Evolutionary conservation across 257 asterid species (phyloP), one percentile per base, ranked within the genome.

Genomic region (Forsythia suspensa): DNA sequence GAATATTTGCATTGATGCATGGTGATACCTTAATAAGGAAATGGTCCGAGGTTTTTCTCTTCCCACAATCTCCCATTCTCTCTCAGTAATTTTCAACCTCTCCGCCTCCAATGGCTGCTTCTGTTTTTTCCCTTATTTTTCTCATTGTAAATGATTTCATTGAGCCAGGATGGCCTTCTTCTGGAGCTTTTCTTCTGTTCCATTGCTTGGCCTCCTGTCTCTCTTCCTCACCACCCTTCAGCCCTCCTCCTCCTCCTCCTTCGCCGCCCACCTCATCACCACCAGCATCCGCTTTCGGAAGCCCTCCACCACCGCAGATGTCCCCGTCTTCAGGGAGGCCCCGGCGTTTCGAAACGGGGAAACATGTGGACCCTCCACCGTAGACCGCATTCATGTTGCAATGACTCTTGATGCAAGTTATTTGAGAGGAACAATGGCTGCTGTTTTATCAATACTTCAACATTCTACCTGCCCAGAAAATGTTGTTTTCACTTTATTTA

Each of bases 321-420:
- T 70, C 41, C 78, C 83, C 2, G 24, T 76, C 21, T 92, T 92
- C 79, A 92, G 84, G 8, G 97, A 92, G 71, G 97, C 97, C 48
- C 95, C 91, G 5, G 92, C 90, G 15, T 90, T 92, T 59, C 89
- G 85, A 29, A 92, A 92, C 51, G 92, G 91, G 3, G 88, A 75
- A 4, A 63, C 86, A 0, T 90, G 92, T 75, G 61, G 80, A 8
- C 29, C 44, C 38, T 38, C 76, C 61, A 1, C 59, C 63, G 6
- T 42, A 52, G 38, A 21, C 81, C 79, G 9, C 78, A 85, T 90
- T n/a, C 92, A 92, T 73, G 84, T 89, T 15, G 93, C 94, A 29
- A 92, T 90, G 96, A 92, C 97, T 38, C 89, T 92, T 24, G 96
- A 90, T 74, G 86, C 91, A 21, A 89, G 89, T 71, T 92, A 89